Base-by-base conservation (phyloP, 2,329 filamentous ascomycete species). In the Aureobasidium zeae region DNA sequence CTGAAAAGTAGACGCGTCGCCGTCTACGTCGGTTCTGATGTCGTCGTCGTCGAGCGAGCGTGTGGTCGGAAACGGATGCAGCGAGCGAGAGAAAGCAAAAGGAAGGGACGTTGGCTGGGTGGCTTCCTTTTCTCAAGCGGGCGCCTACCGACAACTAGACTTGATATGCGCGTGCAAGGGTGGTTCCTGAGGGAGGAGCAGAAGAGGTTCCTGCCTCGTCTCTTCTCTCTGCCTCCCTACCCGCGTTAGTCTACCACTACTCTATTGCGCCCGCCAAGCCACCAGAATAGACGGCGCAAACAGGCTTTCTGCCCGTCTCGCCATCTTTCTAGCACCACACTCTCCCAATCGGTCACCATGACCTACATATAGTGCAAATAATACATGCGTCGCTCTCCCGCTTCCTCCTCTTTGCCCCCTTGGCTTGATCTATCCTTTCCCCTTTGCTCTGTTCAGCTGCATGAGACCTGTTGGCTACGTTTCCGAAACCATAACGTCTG, bases 221-320 rank as follows among this genome's bases (percentile, higher is more conserved):
- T 17, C 31, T 21, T 15, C n/a, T 20, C 13, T 33, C 21, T 13
- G 32, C 32, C 25, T 19, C 33, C 22, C 11, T 24, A 24, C 5
- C 33, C 13, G 19, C n/a, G n/a, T n/a, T n/a, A n/a, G n/a, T n/a
- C n/a, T n/a, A n/a, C n/a, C n/a, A n/a, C n/a, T n/a, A n/a, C n/a
- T n/a, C n/a, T n/a, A n/a, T n/a, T 15, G 15, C 20, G 8, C 13
- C 13, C 24, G 34, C 34, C 34, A 37, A 37, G 34, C 22, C 34
- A 36, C 34, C 13, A 36, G 20, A 26, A n/a, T 26, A 11, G 31
- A 16, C 19, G 15, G 15, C 12, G 25, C 17, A 39, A 39, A 39
- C 36, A 39, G 36, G 36, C 36, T 39, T 39, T 39, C 2, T 10
- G 29, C 35, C 19, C 15, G 22, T 37, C 28, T 37, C 35, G 35